Conservation (phyloP, 257 asterid genomes). For the Handroanthus guayacan region DNA sequence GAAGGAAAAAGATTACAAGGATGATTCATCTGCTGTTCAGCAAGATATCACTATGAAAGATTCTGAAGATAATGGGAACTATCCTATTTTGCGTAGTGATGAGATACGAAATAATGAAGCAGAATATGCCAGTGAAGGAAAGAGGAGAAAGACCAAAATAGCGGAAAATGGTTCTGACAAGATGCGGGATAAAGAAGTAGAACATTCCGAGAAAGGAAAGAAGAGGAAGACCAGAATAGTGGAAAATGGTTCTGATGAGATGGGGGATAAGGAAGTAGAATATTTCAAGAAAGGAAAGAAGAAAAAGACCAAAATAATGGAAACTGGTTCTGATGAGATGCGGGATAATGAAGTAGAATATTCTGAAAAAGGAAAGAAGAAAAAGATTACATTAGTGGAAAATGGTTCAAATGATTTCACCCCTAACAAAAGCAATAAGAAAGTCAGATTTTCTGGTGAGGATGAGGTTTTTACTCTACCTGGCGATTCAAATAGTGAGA, state of each 20-base stretch:
- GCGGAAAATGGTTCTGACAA: slow-evolving; percentile 25
- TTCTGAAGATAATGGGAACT: slow-evolving; percentile 24
- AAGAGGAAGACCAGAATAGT: slow-evolving; percentile 35
- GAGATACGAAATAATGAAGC: slow-evolving; percentile 20
- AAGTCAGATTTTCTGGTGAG: slow-evolving; percentile 54
- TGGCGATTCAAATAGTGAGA: slow-evolving; percentile 19
- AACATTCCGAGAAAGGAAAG: slow-evolving; percentile 30
- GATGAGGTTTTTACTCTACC: slow-evolving; percentile 47
- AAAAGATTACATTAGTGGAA: slow-evolving; percentile 30
- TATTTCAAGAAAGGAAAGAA: slow-evolving; percentile 33
- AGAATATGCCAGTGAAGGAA: slow-evolving; percentile 31
- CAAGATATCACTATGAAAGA: slow-evolving; percentile 18
- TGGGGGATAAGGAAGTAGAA: slow-evolving; percentile 2
- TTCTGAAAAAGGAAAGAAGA: slow-evolving; percentile 37
- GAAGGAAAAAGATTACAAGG: slow-evolving; percentile 30
- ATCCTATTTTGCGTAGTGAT: slow-evolving; percentile 15
- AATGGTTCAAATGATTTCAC: slow-evolving; percentile 29
- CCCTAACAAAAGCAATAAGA: slow-evolving; percentile 50
- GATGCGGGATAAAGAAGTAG: slow-evolving; percentile 20
- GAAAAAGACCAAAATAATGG: slow-evolving; percentile 8
- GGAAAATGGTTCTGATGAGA: slow-evolving; percentile 25
- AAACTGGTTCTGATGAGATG: slow-evolving; percentile 23
- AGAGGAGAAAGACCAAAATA: slow-evolving; percentile 26
- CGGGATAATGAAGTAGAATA: slow-evolving; percentile 20
- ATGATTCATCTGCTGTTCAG: slow-evolving; percentile 29